Conservation (phyloP, 306 rosid genomes). For the Prinsepia uniflora region DNA sequence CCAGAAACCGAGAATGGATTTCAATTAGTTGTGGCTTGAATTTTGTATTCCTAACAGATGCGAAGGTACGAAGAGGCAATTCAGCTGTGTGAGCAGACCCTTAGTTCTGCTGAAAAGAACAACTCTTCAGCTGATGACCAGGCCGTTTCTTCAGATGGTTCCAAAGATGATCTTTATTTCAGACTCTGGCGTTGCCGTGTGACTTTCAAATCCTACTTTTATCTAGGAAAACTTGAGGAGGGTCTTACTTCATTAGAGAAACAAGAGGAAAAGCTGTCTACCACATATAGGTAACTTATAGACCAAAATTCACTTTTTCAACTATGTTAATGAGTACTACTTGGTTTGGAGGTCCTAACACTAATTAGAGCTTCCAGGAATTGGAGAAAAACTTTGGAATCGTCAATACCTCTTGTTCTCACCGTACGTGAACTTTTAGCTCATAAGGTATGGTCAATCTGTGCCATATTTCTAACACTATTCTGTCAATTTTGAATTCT, state of each 20-base stretch:
- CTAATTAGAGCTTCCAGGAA: conserved; percentile 48
- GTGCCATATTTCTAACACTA: conserved; percentile 4
- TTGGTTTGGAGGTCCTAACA: conserved; percentile 27
- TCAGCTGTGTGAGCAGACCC: conserved; percentile 67
- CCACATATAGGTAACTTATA: conserved; percentile 46
- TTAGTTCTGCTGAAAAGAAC: conserved; percentile 83
- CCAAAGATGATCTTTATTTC: conserved; percentile 52
- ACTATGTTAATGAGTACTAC: conserved; percentile 5
- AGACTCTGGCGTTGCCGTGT: conserved; percentile 77
- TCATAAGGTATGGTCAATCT: conserved; percentile 59
- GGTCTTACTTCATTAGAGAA: conserved; percentile 74
- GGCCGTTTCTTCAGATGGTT: conserved; percentile 37
- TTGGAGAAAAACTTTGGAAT: conserved; percentile 59
- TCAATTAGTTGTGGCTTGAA: conserved; percentile 23
- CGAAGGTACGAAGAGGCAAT: conserved; percentile 79
- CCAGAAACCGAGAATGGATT: neutral
- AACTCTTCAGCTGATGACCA: conserved; percentile 32
- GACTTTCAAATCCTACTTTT: conserved; percentile 64
- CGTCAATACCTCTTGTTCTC: conserved; percentile 61
- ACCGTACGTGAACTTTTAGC: conserved; percentile 56
- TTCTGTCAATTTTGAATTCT: neutral
- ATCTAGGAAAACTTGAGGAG: conserved; percentile 82
- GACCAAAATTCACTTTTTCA: conserved; percentile 8
- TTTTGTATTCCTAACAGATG: conserved; percentile 52
- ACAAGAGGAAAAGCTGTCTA: conserved; percentile 52